Base-by-base conservation (phyloP, 306 rosid genomes). In the Quillaja saponaria region DNA sequence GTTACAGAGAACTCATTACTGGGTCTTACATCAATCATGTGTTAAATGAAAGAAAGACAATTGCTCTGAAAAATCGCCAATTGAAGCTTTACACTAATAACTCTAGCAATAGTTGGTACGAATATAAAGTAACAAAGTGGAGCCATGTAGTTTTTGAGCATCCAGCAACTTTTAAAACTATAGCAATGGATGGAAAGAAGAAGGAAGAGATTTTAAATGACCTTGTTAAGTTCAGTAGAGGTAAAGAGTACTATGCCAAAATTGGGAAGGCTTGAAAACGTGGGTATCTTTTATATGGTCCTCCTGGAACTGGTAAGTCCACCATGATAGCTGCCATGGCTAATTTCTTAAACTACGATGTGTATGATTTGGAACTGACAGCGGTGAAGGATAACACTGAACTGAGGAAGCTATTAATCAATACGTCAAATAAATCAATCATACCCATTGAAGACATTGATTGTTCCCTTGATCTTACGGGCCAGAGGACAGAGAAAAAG, bases 201-300 rank as follows among this genome's bases (percentile, higher is more conserved):
- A 88, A 88, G 66, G 50, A 82, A 12, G 79, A 59, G 10, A 85
- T 88, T 0, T 0, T 85, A 0, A 53, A 79, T 0, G 90, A 88
- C 31, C 77, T 88, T 10, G 6, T 51, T 0, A 78, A 62, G 21
- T 87, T 87, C 54, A 60, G 54, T 2, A n/a, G 54, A 0, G 88
- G 88, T 2, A 84, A 80, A 49, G 79, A 76, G 3, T 87, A 80
- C 37, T 87, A 87, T 54, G 70, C 73, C 0, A 87, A 73, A 20
- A 58, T 87, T 1, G 95, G 95, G 0, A 87, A 82, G 74, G 69
- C 95, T 21, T 87, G 95, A 91, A 87, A 87, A 40, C 28, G 87
- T 0, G 91, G 95, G 1, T 87, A 80, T 44, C 67, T 87, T 0
- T 71, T 87, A 0, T 78, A 71, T 6, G 91, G 95, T 34, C 91